Evolutionary conservation across 129 eudicot genomes (phyloP), one percentile per base, ranked within the genome.

Genomic region (Gnaphalium uliginosum): DNA sequence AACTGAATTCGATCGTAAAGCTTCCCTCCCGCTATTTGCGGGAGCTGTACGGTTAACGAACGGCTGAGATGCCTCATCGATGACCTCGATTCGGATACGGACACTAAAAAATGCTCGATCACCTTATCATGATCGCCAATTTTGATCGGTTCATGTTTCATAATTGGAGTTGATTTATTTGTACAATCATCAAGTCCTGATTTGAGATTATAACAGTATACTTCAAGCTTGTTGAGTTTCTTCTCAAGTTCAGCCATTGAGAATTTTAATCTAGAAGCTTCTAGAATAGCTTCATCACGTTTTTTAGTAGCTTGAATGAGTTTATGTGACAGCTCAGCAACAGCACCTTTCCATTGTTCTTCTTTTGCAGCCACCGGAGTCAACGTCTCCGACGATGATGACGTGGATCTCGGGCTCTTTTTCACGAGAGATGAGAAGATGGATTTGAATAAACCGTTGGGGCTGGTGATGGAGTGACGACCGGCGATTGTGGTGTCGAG

Each of bases 231-330:
- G 74, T 91, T 91, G n/a, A 94, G 91, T 81, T 93, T 93, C 66
- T 85, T 93, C 80, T 93, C 98, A 0, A 93, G 88, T 74, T 93
- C 96, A 2, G 84, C 77, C 96, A 93, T 86, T 68, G 95, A 86
- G 77, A 78, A 83, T 74, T 90, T 94, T 57, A 89, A 72, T 41
- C 84, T 83, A 0, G 93, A 87, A 71, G 97, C 87, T 81, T 91
- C 99, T n/a, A 85, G 78, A 72, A 90, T 32, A 0, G 93, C 93
- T 35, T 91, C 99, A 41, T 94, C 99, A 2, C 96, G 72, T 69
- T 85, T 90, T 14, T 86, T 84, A 0, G 91, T 83, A 10, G 99
- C 91, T 24, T 91, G 92, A 17, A 91, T 78, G 27, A 94, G 93
- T 35, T 91, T 94, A 56, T 87, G 89, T 6, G 97, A 90, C 10